Conservation (phyloP, 257 asterid species). For the Salvia splendens region DNA sequence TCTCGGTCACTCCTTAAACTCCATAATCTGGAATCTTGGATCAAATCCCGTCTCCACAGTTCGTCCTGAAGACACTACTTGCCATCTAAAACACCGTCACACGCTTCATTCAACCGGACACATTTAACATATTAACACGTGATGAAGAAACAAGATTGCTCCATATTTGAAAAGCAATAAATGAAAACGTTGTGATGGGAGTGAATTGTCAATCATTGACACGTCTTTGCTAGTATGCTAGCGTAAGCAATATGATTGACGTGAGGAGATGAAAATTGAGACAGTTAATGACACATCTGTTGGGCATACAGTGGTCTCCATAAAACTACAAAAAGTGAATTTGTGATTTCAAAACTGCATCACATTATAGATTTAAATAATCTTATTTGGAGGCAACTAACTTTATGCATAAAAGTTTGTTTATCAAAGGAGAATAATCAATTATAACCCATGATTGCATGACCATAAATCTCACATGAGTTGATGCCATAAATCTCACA, state of each 20-base stretch:
- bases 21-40: conserved; percentile 65
- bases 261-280: not conserved
- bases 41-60: conserved; percentile 62
- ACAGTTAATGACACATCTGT: not conserved
- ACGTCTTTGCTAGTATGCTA: not conserved
- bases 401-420: conserved; percentile 16
- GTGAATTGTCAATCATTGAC: not conserved
- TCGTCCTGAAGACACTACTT: conserved; percentile 40
- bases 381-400: conserved; percentile 17
- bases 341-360: conserved; percentile 17
- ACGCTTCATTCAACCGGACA: no score
- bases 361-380: not conserved
- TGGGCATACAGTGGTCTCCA: not conserved
- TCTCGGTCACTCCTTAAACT: conserved; percentile 74
- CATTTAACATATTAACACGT: not conserved
- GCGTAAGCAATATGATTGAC: not conserved
- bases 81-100: no score
- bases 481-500: conserved; percentile 16
- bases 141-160: not conserved
- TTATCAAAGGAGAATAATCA: conserved; percentile 13
- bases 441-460: conserved; percentile 29
- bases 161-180: not conserved
- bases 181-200: not conserved
- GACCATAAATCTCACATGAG: conserved; percentile 32
- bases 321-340: not conserved